Evolutionary conservation across 2,329 filamentous ascomycete genomes (phyloP).

Genomic region (Colletotrichum orchidophilum): DNA sequence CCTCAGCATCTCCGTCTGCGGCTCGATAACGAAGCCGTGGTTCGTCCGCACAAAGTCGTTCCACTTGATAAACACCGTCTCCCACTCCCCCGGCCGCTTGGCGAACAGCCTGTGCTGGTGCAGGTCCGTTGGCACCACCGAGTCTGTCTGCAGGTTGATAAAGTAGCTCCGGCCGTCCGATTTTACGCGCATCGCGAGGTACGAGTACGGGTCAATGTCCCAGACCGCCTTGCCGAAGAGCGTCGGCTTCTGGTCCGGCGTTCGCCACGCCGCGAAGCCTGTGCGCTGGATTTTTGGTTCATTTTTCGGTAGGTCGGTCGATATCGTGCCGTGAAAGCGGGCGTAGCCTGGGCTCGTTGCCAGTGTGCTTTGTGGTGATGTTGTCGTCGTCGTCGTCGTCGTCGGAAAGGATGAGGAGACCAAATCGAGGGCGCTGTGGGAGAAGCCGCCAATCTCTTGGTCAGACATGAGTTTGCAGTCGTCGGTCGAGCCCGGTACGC

Average conservation of each 20-base stretch:
- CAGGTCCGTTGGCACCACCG: constrained; percentile 91
- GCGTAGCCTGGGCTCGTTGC: constrained; percentile 61
- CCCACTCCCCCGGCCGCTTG: constrained; percentile 85
- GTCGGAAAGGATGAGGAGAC: constrained; percentile 46
- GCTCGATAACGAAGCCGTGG: constrained; percentile 89
- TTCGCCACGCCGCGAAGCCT: constrained; percentile 92
- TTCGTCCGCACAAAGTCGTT: constrained; percentile 96
- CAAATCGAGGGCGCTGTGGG: constrained; percentile 76
- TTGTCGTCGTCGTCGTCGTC: constrained; percentile 23
- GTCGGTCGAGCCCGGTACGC: constrained; percentile 54
- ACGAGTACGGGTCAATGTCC: constrained; percentile 90
- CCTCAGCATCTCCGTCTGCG: constrained; percentile 87
- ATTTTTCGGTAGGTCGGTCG: constrained; percentile 81
- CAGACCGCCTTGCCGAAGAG: constrained; percentile 88
- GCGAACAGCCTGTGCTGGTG: constrained; percentile 92
- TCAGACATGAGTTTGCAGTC: constrained; percentile 86
- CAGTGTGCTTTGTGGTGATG: constrained; percentile 24
- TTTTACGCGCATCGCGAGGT: constrained; percentile 87
- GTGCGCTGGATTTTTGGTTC: constrained; percentile 78
- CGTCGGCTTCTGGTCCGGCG: constrained; percentile 77
- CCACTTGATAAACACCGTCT: constrained; percentile 92
- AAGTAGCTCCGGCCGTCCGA: constrained; percentile 93
- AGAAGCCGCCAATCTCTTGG: constrained; percentile 86
- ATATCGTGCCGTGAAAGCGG: constrained; percentile 89
- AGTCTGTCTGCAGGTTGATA: constrained; percentile 94